A percentile compares a stretch with the other conserved stretches of the same genome.
Conservation (phyloP, 148 eudicot species). For the Silene uniflora region DNA sequence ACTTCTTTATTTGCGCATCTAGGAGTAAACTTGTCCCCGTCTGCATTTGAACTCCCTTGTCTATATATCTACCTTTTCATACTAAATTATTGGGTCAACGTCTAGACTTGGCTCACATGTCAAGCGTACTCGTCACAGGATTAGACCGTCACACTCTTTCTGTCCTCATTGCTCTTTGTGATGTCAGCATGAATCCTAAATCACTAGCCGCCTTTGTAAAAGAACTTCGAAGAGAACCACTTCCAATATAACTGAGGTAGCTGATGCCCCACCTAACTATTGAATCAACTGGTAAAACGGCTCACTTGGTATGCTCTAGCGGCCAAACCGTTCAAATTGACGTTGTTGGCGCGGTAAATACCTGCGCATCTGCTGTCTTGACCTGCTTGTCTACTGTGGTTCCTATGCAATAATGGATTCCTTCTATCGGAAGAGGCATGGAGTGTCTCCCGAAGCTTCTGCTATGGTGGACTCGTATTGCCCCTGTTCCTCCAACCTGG, state of each 20-base stretch:
- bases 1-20: conserved; percentile 78
- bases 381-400: no score
- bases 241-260: conserved; percentile 21
- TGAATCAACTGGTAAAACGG: conserved; percentile 19
- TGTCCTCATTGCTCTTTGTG: conserved; percentile 66
- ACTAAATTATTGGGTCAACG: no score
- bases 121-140: conserved; percentile 76
- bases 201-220: conserved; percentile 73
- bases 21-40: conserved; percentile 88
- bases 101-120: conserved; percentile 67
- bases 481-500: no score
- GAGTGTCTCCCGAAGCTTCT: no score
- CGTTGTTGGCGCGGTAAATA: no score
- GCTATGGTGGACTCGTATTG: no score
- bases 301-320: no score
- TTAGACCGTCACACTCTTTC: conserved; percentile 89
- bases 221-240: conserved; percentile 58
- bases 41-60: conserved; percentile 93
- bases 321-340: no score
- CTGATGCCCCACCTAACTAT: conserved; percentile 25
- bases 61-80: conserved; percentile 76
- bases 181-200: conserved; percentile 68
- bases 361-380: no score
- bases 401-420: no score
- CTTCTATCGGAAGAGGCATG: no score